A percentile compares a stretch with the other conserved stretches of the same genome.
Evolutionary conservation across 768 basidiomycete species (phyloP).

Genomic region (Rhizopogon rudus): DNA sequence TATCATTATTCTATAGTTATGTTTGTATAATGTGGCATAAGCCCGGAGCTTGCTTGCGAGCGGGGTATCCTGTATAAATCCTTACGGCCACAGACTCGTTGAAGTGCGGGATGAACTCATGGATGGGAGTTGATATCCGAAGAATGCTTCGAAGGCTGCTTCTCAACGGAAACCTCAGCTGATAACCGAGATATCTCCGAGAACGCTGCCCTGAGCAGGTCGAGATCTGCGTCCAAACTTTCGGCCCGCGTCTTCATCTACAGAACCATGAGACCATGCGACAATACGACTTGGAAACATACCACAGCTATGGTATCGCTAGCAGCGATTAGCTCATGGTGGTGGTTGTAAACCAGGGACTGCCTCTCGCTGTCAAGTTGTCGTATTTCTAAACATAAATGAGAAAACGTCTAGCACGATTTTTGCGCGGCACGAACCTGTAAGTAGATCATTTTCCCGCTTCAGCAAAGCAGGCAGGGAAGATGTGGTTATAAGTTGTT

Average conservation of each 20-base stretch:
- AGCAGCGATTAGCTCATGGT: slow-evolving; percentile 91
- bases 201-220: slow-evolving; percentile 74
- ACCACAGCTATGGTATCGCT: slow-evolving; percentile 89
- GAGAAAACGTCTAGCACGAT: neutral
- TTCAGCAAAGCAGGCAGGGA: slow-evolving; percentile 70
- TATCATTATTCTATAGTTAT: slow-evolving; percentile 4
- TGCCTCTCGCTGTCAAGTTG: slow-evolving; percentile 86
- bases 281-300: slow-evolving; percentile 2
- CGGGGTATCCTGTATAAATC: neutral
- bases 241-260: slow-evolving; percentile 90
- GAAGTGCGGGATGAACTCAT: neutral
- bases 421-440: slow-evolving; percentile 36
- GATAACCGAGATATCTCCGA: slow-evolving; percentile 82
- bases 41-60: slow-evolving; percentile 8
- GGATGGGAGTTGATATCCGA: neutral
- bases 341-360: slow-evolving; percentile 91
- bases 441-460: slow-evolving; percentile 76
- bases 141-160: slow-evolving; percentile 1
- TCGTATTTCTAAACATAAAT: slow-evolving; percentile 63
- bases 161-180: slow-evolving; percentile 58
- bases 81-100: neutral
- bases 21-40: slow-evolving; percentile 8
- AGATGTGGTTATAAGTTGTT: slow-evolving; percentile 79
- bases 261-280: neutral
- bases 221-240: slow-evolving; percentile 78